Base-by-base conservation (phyloP, 768 basidiomycete species). In the Saitozyma podzolica region DNA sequence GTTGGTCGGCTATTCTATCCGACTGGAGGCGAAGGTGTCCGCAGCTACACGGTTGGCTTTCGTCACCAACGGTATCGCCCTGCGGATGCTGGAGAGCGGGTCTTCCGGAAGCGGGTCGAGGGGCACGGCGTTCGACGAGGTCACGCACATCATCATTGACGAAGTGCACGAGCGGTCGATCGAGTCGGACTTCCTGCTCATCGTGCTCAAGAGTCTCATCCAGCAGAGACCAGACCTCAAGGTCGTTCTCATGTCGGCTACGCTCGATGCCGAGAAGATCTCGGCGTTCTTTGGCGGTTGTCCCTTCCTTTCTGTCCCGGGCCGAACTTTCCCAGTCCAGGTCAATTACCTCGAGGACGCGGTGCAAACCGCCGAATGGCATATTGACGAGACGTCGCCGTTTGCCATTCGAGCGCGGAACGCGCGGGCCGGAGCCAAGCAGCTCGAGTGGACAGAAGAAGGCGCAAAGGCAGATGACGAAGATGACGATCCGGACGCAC, bases 151-250 rank as follows among this genome's bases (percentile, higher is more conserved):
- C 75, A 89, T 99, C 62, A 89, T 98, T 49, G 95, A 99, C 69
- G 95, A 99, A 82, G 91, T 96, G 52, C 95, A 99, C 72, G 95
- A 99, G 81, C 88, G 95, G 19, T 91, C 88, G 8, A 96, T 99
- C 68, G 95, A 99, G 75, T 94, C 92, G 0, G 95, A 98, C 78
- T 99, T 99, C 81, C 84, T 99, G 40, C 83, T 99, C 40, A 92
- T 97, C 67, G 91, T 97, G 6, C 83, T 99, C 57, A 92, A 91
- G 79, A 87, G 89, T 14, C 81, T 98, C 41, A 79, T 96, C 56
- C 80, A 84, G 58, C 85, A 88, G 65, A 84, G 91, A 29, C 84
- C 87, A 54, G 87, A 95, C 69, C 82, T 99, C n/a, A 94, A 90
- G 80, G 86, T 99, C 47, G 86, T 97, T 14, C 84, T 98, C 52